Evolutionary conservation across 2,329 filamentous ascomycete species (phyloP).

Genomic region (Fonsecaea erecta): DNA sequence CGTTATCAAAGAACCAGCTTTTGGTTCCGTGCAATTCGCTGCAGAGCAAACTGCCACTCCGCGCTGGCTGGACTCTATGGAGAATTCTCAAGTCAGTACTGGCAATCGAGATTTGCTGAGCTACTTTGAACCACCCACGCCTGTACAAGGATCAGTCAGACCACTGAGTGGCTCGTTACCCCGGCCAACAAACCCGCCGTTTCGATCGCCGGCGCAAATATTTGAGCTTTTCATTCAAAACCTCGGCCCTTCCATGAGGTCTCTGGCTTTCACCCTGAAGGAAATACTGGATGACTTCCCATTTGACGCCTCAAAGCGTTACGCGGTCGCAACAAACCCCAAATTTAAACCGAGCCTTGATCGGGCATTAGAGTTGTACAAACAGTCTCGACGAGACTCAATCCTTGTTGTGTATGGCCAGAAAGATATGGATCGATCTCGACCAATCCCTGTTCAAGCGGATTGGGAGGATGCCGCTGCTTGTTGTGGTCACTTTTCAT

Average conservation of each 20-base stretch:
- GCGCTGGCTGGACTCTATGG: conserved; percentile 18
- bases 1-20: conserved; percentile 68
- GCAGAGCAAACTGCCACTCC: conserved; percentile 34
- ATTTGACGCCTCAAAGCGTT: conserved; percentile 71
- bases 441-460: conserved; percentile 77
- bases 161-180: conserved; percentile 45
- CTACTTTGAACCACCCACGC: conserved; percentile 30
- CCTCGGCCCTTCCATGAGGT: conserved; percentile 93
- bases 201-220: conserved; percentile 75
- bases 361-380: conserved; percentile 80
- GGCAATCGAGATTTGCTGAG: conserved; percentile 15
- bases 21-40: conserved; percentile 32
- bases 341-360: conserved; percentile 79
- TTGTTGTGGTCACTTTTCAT: conserved; percentile 96
- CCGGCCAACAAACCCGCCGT: conserved; percentile 37
- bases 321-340: conserved; percentile 74
- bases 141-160: conserved; percentile 56
- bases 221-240: conserved; percentile 89
- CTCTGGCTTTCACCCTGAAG: conserved; percentile 86
- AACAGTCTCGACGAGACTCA: conserved; percentile 73
- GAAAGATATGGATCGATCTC: conserved; percentile 71
- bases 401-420: conserved; percentile 79
- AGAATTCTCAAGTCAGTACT: conserved; percentile 9
- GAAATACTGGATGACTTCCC: conserved; percentile 87
- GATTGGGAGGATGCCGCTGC: conserved; percentile 97